Percentiles rank a stretch among this genome's conserved stretches.
Conservation (phyloP, 2,329 filamentous ascomycete genomes). For the Colletotrichum sansevieriae region DNA sequence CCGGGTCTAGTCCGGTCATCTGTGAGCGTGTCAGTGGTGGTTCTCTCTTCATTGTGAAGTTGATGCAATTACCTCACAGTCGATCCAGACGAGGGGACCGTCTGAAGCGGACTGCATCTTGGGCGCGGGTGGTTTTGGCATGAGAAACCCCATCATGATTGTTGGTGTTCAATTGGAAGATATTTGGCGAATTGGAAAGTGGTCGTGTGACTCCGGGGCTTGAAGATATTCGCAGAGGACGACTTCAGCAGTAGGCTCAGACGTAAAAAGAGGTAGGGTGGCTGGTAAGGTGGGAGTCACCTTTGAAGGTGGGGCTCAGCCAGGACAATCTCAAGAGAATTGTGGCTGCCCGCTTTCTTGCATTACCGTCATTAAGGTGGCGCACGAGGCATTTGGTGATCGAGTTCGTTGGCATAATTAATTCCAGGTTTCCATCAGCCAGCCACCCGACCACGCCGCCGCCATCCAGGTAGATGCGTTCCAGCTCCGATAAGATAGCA, state of each 20-base stretch:
- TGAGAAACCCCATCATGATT: conserved; percentile 38
- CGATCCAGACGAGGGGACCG: conserved; percentile 87
- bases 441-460: not conserved
- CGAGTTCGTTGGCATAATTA: not conserved
- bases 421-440: not conserved
- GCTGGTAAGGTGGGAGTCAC: not conserved
- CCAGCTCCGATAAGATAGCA: conserved; percentile 8
- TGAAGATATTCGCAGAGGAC: conserved; percentile 16
- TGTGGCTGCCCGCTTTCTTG: conserved; percentile 17
- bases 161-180: not conserved
- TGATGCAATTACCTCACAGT: conserved; percentile 65
- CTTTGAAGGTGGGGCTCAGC: conserved; percentile 5
- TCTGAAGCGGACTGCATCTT: conserved; percentile 43
- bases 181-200: not conserved
- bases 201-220: not conserved
- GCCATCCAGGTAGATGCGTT: too few species aligned
- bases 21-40: conserved; percentile 52
- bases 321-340: conserved; percentile 2
- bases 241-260: conserved; percentile 10
- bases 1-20: conserved; percentile 91
- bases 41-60: not conserved
- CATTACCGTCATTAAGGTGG: conserved; percentile 1
- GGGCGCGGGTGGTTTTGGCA: conserved; percentile 7
- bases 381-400: conserved; percentile 18
- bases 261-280: not conserved